Evolutionary conservation across 2,329 filamentous ascomycete species (phyloP), one percentile per base, ranked within the genome.

Genomic region (Fonsecaea pugnacius): DNA sequence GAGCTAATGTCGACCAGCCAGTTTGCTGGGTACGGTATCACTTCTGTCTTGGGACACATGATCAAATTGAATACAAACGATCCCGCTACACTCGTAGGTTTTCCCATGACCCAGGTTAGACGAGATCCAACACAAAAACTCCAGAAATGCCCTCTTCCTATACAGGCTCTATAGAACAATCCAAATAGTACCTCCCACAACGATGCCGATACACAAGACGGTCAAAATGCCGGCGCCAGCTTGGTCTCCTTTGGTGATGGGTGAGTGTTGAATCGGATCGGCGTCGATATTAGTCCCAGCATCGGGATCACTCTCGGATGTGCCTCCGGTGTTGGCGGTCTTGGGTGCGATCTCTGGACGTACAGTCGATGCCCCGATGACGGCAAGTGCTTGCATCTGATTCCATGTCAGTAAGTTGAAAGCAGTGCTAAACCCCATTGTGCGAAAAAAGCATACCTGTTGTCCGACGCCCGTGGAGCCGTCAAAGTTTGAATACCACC

Each of bases 381-480:
- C 83, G 30, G 85, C 83, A 30, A 90, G 78, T 0, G 86, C 87
- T 70, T 84, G 87, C 83, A 91, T 89, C 70, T 72, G 50, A 32
- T 8, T 38, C 24, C 32, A 4, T 32, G 56, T 64, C 18, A 64
- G 63, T 58, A 16, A 66, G 51, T 57, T 12, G 9, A 33, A 18
- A 16, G 7, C 14, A n/a, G 46, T 12, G 24, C 30, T 18, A 32
- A 32, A 4, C n/a, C 21, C 9, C 27, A 18, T 12, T 12, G 18
- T 14, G 14, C 5, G 9, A 33, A 35, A 58, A 8, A 16, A 51
- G 27, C 70, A 32, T 70, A 73, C 71, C 79, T 91, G 86, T 74
- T 89, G 81, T 48, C 89, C 85, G 8, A 91, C 87, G 60, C 89
- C 89, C 12, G 78, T 81, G 63, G 79, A 83, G 50, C 83, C 83